phyloP scores from a whole-genome alignment of 331 rosid species.

The Quercus phellos region DNA sequence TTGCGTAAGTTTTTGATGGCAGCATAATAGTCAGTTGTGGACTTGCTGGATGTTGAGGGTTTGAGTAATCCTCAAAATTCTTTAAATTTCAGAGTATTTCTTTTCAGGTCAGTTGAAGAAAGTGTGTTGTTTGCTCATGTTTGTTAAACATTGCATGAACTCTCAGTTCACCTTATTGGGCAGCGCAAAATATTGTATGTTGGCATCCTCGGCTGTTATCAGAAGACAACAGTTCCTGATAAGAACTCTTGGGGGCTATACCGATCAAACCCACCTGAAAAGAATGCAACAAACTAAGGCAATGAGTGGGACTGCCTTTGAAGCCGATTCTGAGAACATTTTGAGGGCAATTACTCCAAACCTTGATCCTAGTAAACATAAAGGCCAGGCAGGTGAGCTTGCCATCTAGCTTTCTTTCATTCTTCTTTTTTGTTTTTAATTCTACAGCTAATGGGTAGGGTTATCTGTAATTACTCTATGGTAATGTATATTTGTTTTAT shows the following conservation, averaged over 20 bases:
- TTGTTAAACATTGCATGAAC: slow-evolving; percentile 42
- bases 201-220: slow-evolving; percentile 54
- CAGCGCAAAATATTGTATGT: slow-evolving; percentile 37
- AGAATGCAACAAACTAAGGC: slow-evolving; percentile 39
- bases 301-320: slow-evolving; percentile 23
- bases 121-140: slow-evolving; percentile 38
- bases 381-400: slow-evolving; percentile 80
- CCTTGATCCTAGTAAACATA: slow-evolving; percentile 60
- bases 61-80: neutral
- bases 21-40: too few species aligned
- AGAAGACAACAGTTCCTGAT: slow-evolving; percentile 68
- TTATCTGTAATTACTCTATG: neutral
- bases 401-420: neutral
- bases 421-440: neutral
- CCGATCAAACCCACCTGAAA: slow-evolving; percentile 23
- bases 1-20: too few species aligned
- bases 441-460: neutral
- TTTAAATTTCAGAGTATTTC: neutral
- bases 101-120: slow-evolving; percentile 35
- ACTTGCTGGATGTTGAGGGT: neutral
- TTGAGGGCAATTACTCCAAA: slow-evolving; percentile 61
- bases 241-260: slow-evolving; percentile 54
- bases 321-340: slow-evolving; percentile 62
- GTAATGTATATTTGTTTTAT: slow-evolving; percentile 2
- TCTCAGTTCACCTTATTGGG: slow-evolving; percentile 34